Percentiles rank a stretch among this genome's conserved stretches.
Conservation (phyloP, 495 filamentous ascomycete species). For the Cetradonia linearis region DNA sequence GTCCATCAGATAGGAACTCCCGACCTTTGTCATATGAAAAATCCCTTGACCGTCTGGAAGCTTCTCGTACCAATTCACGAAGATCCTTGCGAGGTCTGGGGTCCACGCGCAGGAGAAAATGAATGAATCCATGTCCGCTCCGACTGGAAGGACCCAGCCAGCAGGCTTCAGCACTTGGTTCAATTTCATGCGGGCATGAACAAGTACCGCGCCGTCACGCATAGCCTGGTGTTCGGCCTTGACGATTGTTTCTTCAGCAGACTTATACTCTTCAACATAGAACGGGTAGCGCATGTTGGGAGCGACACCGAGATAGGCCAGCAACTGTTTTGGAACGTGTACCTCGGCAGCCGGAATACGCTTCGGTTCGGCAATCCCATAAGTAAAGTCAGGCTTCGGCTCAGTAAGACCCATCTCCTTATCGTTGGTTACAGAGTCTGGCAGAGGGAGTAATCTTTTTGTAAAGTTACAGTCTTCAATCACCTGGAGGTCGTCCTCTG, state of each 20-base stretch:
- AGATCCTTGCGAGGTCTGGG: neutral
- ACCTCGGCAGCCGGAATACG: neutral
- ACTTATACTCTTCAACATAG: neutral
- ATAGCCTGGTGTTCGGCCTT: conserved; percentile 1
- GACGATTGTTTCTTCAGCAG: neutral
- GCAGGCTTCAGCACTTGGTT: neutral
- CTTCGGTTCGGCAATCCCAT: neutral
- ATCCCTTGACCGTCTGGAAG: neutral
- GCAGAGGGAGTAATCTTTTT: neutral
- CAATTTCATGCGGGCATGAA: neutral
- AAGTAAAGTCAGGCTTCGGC: neutral
- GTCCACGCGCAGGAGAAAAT: conserved; percentile 1
- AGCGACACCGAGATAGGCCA: neutral
- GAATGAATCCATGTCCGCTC: conserved; percentile 3
- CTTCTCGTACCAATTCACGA: conserved; percentile 12
- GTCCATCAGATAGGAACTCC: neutral
- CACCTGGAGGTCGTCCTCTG: neutral
- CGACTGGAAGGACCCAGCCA: neutral
- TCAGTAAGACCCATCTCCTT: neutral
- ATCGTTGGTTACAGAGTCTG: neutral
- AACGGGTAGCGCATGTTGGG: neutral
- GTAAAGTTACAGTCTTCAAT: neutral
- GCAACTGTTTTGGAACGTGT: neutral
- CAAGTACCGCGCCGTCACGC: neutral
- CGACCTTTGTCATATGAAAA: neutral